Evolutionary conservation across 164 flowering plant species (phyloP), one percentile per base, ranked within the genome.

Genomic region (Dillenia suffruticosa): DNA sequence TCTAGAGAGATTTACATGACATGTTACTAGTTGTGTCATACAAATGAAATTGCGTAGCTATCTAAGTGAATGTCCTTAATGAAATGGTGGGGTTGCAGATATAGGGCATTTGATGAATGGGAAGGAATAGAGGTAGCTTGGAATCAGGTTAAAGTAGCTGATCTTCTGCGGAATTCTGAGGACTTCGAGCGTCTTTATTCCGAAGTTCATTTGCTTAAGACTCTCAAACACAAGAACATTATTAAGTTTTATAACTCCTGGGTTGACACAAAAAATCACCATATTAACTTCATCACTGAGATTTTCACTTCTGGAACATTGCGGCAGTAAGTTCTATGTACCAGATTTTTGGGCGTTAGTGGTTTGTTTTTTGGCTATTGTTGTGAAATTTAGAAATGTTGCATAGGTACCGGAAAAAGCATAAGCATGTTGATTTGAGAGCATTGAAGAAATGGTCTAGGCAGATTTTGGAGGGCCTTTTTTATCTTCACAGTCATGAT

Each of bases 101-200:
- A 92, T 65, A 84, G 81, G 73, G 98, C 89, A 49, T 95, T 95
- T 81, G 99, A 95, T 79, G 95, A 92, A 75, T 63, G 69, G 70
- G 99, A 92, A 78, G 99, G 99, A 40, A 85, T 95, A 17, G 99
- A 92, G 77, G 98, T 95, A 58, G 99, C 99, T 12, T 95, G 99
- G 99, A 92, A 95, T 81, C 98, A 95, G 77, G 82, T 92, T 55
- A 95, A 83, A 73, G 78, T 92, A 57, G 72, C 84, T 8, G 98
- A 88, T 70, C 78, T 90, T 17, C 72, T 95, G 73, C 74, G 85
- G 11, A 75, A 82, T 54, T 72, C 87, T 0, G 94, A 77, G 13
- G 97, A 92, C 64, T 64, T 90, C 73, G 99, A 95, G 59, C 92
- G 91, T 55, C 78, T 95, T 0, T 87, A 87, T 64, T 88, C 97